Base-by-base conservation (phyloP, 1,139 yeast genomes). In the Candida gigantensis region DNA sequence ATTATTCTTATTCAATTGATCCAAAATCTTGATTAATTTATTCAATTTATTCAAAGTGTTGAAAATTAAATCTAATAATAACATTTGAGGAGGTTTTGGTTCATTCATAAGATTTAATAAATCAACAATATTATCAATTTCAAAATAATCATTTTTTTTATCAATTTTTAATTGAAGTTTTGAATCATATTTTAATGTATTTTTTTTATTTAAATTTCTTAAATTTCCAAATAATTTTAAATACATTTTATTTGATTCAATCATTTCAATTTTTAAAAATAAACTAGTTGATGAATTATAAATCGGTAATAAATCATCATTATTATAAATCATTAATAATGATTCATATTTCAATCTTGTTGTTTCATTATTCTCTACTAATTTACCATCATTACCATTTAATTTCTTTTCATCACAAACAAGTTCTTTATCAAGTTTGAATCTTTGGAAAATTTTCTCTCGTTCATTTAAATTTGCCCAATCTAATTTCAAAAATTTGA, bases 201-300 rank as follows among this genome's bases (percentile, higher is more conserved):
- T 44, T 17, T 41, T 41, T 4, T 37, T 37, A 1, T 42, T 30
- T 23, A 65, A 45, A 38, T 58, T 60, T 18, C 64, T 49, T 32
- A 67, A 54, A 15, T 58, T 53, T 3, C 72, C 72, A 39, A 57
- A 56, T 23, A 63, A 47, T 24, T 51, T 55, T 23, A 68, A 45
- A 20, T 50, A 50, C 58, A 65, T 59, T 25, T 49, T 51, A 28
- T 52, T 49, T 17, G 47, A 40, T 37, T 57, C 57, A 14, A 53
- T 36, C 29, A 69, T 46, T 34, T 56, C 52, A 6, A 68, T 59
- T 36, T 57, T 55, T 19, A 71, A 49, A 27, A 70, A 57, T n/a
- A 71, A 49, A 32, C 64, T 50, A 6, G 67, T 59, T 3, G 72
- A 53, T 3, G 73, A 64, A 33, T 62, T 62, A 16, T 52, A 39